Evolutionary conservation across 192 early-diverging fungal species (phyloP).

Genomic region (Backusella mclennaniae): DNA sequence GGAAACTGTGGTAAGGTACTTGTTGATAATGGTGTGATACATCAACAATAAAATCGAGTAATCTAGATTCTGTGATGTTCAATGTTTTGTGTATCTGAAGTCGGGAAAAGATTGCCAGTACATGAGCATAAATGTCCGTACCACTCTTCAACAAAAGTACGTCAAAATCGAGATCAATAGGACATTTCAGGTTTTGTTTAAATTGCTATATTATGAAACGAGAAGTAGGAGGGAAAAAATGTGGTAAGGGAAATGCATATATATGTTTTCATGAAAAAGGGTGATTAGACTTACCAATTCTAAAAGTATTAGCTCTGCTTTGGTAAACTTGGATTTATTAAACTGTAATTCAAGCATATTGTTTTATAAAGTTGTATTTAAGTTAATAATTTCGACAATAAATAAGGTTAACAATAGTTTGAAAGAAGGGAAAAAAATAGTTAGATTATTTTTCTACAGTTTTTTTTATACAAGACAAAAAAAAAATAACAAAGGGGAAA

Average conservation of each 20-base stretch:
- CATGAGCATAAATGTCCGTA: constrained; percentile 78
- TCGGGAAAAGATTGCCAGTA: constrained; percentile 74
- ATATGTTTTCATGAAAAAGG: neutral
- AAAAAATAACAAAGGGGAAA: neutral
- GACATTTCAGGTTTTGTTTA: constrained; percentile 54
- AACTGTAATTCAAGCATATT: neutral
- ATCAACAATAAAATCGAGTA: constrained; percentile 83
- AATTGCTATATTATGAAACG: constrained; percentile 7
- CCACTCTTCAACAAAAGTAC: constrained; percentile 56
- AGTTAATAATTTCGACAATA: neutral
- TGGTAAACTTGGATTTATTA: constrained; percentile 2
- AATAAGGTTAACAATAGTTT: neutral
- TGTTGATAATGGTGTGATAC: constrained; percentile 69
- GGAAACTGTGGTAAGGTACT: constrained; percentile 86
- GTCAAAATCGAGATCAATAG: constrained; percentile 54
- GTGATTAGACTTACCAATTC: neutral
- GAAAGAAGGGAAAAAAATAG: neutral
- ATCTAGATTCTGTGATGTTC: constrained; percentile 52
- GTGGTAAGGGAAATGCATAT: neutral
- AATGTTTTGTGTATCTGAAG: constrained; percentile 57
- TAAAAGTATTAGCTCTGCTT: neutral
- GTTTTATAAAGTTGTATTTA: neutral
- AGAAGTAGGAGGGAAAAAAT: neutral
- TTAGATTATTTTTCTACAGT: neutral
- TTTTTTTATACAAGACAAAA: neutral